Conservation (phyloP, 2,329 filamentous ascomycete genomes). For the Venturia asperata region DNA sequence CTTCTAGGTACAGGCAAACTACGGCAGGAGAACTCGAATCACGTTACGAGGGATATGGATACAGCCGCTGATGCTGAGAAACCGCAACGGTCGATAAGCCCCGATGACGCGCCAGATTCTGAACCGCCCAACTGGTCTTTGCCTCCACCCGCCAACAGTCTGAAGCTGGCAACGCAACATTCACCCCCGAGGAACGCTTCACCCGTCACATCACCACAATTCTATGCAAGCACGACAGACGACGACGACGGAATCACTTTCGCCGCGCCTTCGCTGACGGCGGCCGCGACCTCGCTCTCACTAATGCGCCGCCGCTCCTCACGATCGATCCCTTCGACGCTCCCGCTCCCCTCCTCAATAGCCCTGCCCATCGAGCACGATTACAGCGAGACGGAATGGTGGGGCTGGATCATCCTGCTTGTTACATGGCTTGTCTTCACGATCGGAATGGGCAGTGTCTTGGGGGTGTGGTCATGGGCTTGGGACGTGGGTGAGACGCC, state of each 20-base stretch:
- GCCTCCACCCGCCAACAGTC: background rate
- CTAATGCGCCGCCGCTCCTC: slow-evolving; percentile 41
- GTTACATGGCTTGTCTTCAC: slow-evolving; percentile 96
- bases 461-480: slow-evolving; percentile 96
- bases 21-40: slow-evolving; percentile 42
- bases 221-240: slow-evolving; percentile 67
- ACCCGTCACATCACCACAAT: slow-evolving; percentile 19
- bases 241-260: slow-evolving; percentile 73
- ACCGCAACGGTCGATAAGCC: slow-evolving; percentile 14
- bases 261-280: slow-evolving; percentile 29
- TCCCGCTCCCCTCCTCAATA: slow-evolving; percentile 19
- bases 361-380: slow-evolving; percentile 60
- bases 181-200: slow-evolving; percentile 21
- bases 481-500: slow-evolving; percentile 97
- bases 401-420: slow-evolving; percentile 89
- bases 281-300: slow-evolving; percentile 17
- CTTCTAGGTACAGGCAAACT: slow-evolving; percentile 67
- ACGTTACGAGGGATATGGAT: slow-evolving; percentile 20
- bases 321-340: slow-evolving; percentile 29
- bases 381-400: slow-evolving; percentile 93
- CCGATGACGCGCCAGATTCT: background rate
- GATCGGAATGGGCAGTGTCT: slow-evolving; percentile 89
- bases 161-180: slow-evolving; percentile 20
- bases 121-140: background rate
- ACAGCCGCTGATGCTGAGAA: slow-evolving; percentile 30